Percentiles rank a stretch among this genome's conserved stretches.
phyloP scores from a whole-genome alignment of 768 basidiomycete genomes.

The Tulasnella sp. region DNA sequence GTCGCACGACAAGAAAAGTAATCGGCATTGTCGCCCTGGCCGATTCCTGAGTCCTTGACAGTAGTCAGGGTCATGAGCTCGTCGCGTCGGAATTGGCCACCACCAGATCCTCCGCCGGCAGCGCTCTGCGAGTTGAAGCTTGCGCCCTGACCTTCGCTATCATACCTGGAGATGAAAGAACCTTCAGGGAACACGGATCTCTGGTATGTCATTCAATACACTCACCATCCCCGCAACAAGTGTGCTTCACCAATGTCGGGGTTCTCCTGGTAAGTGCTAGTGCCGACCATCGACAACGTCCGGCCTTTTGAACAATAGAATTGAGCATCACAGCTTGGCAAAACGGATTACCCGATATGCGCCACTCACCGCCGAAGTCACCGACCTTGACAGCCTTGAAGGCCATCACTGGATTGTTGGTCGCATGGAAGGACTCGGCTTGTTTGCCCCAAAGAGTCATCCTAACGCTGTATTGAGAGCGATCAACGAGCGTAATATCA shows the following conservation, averaged over 20 bases:
- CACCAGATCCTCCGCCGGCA: slow-evolving; percentile 41
- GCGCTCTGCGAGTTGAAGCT: slow-evolving; percentile 65
- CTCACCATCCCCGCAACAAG: slow-evolving; percentile 76
- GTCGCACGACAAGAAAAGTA: slow-evolving; percentile 79
- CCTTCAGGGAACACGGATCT: background rate
- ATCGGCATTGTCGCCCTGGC: slow-evolving; percentile 71
- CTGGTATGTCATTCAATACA: background rate
- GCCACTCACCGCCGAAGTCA: slow-evolving; percentile 71
- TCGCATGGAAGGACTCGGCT: slow-evolving; percentile 71
- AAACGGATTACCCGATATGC: background rate
- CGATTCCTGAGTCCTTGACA: slow-evolving; percentile 72
- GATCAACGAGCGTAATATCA: slow-evolving; percentile 84
- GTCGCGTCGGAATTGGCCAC: slow-evolving; percentile 58
- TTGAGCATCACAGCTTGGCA: slow-evolving; percentile 16
- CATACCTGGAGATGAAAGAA: slow-evolving; percentile 50
- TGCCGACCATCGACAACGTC: slow-evolving; percentile 76
- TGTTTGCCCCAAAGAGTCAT: slow-evolving; percentile 95
- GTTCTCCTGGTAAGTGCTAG: slow-evolving; percentile 75
- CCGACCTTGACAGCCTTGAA: slow-evolving; percentile 93
- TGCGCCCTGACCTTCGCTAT: slow-evolving; percentile 57
- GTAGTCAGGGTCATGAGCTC: slow-evolving; percentile 72
- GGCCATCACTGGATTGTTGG: slow-evolving; percentile 69
- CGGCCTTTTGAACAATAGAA: slow-evolving; percentile 51
- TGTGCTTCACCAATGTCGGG: slow-evolving; percentile 93
- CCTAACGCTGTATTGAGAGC: slow-evolving; percentile 68